phyloP scores from a whole-genome alignment of 352 stramenopile species.

The Pythium brassicae region DNA sequence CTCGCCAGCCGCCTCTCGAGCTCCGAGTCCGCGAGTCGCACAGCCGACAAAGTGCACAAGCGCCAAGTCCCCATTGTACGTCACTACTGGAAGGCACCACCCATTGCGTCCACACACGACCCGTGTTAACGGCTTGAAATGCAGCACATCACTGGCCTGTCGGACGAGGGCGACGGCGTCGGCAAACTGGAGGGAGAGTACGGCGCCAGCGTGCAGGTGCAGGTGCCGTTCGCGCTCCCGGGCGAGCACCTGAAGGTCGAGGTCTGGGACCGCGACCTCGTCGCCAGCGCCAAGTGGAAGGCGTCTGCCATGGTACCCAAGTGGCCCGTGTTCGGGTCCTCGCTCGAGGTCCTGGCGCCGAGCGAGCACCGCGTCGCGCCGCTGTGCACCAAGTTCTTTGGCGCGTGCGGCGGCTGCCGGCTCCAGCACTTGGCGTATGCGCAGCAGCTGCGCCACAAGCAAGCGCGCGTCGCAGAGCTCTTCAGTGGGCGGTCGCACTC shows the following conservation, averaged over 20 bases:
- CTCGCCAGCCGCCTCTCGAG: too few species aligned
- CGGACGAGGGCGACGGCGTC: constrained; percentile 47
- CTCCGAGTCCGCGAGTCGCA: too few species aligned
- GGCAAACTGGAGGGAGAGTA: constrained; percentile 11
- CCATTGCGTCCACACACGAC: too few species aligned
- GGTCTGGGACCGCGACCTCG: constrained; percentile 52
- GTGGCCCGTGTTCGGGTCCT: constrained; percentile 38
- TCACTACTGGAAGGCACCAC: too few species aligned
- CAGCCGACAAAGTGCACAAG: constrained; percentile 7
- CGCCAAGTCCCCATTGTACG: constrained; percentile 14
- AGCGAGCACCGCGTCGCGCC: constrained; percentile 35
- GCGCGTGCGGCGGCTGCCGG: constrained; percentile 61
- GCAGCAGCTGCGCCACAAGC: constrained; percentile 60
- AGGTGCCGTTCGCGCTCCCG: constrained; percentile 50
- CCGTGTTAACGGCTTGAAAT: too few species aligned
- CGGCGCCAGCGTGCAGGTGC: constrained; percentile 21
- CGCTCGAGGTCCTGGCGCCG: constrained; percentile 16
- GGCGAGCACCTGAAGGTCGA: constrained; percentile 40
- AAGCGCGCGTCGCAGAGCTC: constrained; percentile 36
- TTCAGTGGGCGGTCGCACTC: constrained; percentile 26
- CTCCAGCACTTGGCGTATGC: constrained; percentile 59
- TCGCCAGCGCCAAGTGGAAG: constrained; percentile 18
- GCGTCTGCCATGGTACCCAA: constrained; percentile 10
- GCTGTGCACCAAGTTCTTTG: constrained; percentile 57
- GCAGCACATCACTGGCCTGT: constrained; percentile 31